Conservation (phyloP, 2,329 filamentous ascomycete species). For the Fusarium foetens region DNA sequence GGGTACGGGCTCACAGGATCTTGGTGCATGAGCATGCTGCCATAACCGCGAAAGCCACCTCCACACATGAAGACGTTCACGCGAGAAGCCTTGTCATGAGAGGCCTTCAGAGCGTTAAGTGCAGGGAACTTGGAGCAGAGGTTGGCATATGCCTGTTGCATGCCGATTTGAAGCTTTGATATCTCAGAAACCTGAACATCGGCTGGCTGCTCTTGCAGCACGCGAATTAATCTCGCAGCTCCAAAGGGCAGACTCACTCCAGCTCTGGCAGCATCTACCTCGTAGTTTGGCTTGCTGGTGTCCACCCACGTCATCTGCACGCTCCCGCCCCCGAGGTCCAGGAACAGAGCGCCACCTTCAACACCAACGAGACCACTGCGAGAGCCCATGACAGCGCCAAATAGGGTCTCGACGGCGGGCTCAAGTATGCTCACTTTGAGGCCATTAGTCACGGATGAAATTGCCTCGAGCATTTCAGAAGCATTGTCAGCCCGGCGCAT, state of each 20-base stretch:
- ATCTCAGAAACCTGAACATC: constrained; percentile 59
- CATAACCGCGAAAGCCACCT: constrained; percentile 90
- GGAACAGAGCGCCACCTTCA: constrained; percentile 74
- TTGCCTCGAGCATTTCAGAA: constrained; percentile 71
- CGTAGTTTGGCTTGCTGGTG: constrained; percentile 59
- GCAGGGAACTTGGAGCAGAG: constrained; percentile 60
- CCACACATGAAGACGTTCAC: constrained; percentile 86
- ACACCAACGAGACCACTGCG: constrained; percentile 77
- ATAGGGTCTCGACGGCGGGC: constrained; percentile 82
- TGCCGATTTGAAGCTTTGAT: constrained; percentile 64
- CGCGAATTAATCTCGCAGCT: constrained; percentile 65
- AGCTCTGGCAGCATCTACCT: constrained; percentile 61
- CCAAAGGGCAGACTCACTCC: constrained; percentile 71
- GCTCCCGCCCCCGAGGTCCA: constrained; percentile 84
- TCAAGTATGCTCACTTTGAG: constrained; percentile 78
- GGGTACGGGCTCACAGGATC: constrained; percentile 82
- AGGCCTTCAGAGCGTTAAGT: constrained; percentile 56
- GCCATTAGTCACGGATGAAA: constrained; percentile 68
- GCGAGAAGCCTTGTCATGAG: constrained; percentile 52
- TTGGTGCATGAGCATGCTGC: constrained; percentile 85
- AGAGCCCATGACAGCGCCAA: constrained; percentile 82
- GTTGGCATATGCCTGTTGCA: constrained; percentile 69
- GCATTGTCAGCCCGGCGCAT: constrained; percentile 84
- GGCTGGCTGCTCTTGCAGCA: constrained; percentile 56
- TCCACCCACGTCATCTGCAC: constrained; percentile 74